phyloP scores from a whole-genome alignment of 768 basidiomycete species.

The Tephrocybe sp. region DNA sequence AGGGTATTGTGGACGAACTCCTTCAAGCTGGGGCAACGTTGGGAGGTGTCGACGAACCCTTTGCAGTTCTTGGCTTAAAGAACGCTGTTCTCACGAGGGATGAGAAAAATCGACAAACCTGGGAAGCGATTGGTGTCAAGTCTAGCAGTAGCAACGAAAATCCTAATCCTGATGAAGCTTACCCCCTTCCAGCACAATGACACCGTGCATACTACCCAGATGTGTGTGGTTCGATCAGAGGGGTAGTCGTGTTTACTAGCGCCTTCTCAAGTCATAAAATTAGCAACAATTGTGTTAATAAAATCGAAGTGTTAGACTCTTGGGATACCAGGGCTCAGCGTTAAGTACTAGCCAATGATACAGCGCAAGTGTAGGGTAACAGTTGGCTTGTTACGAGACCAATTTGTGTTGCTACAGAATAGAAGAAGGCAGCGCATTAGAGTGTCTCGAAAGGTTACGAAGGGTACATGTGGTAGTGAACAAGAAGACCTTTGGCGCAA shows the following conservation, averaged over 20 bases:
- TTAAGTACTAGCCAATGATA: not conserved
- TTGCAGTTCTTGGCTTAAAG: constrained; percentile 44
- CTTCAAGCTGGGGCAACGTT: constrained; percentile 74
- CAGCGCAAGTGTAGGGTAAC: not conserved
- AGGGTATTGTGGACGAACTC: constrained; percentile 57
- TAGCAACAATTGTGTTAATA: too few species aligned
- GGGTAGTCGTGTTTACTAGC: too few species aligned
- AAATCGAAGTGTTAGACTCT: too few species aligned
- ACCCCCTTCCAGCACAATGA: too few species aligned
- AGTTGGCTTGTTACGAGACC: not conserved
- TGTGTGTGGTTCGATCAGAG: too few species aligned
- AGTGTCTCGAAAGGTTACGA: not conserved
- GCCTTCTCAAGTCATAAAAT: not conserved
- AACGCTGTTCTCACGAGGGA: constrained; percentile 38
- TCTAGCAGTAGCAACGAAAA: not conserved
- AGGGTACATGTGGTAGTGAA: not conserved
- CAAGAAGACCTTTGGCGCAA: not conserved
- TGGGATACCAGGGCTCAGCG: too few species aligned
- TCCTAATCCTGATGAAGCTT: too few species aligned
- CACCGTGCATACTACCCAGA: too few species aligned
- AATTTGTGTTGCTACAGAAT: not conserved
- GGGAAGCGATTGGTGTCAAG: constrained; percentile 52
- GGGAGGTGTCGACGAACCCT: constrained; percentile 65
- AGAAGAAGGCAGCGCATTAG: not conserved
- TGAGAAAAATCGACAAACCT: constrained; percentile 41